Conservation (phyloP, 202 grass and related monocot genomes). For the Carex arenaria region DNA sequence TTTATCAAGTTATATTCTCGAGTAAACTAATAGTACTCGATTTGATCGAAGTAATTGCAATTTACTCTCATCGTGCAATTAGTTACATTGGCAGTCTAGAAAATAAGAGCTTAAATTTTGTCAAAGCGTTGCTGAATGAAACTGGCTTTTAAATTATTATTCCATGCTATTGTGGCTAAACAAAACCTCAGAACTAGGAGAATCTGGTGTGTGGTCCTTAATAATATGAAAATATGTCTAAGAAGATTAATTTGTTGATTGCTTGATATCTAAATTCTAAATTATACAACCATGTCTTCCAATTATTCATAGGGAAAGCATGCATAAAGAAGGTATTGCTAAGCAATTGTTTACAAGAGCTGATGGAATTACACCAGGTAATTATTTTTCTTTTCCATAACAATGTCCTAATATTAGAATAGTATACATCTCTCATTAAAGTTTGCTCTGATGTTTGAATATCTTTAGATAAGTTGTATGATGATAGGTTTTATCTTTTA, state of each 20-base stretch:
- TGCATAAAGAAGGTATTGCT: constrained; percentile 98
- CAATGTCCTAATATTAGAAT: constrained; percentile 1
- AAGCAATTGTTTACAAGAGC: constrained; percentile 98
- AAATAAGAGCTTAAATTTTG: not conserved
- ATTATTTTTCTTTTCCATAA: constrained; percentile 16
- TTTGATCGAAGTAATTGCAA: not conserved
- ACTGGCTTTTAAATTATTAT: not conserved
- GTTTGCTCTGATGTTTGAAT: not conserved
- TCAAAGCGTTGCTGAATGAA: not conserved
- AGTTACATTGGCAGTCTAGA: not conserved
- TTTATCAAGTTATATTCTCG: not conserved
- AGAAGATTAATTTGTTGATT: not conserved
- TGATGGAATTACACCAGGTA: constrained; percentile 99
- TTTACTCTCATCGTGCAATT: not conserved
- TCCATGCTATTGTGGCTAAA: not conserved
- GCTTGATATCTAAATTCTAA: not conserved
- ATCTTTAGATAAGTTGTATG: not conserved
- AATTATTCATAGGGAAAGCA: constrained; percentile 65
- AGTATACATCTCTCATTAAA: not conserved
- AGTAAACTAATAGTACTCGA: not conserved
- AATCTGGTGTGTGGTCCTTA: not conserved
- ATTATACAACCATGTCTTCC: not conserved
- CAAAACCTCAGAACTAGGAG: not conserved
- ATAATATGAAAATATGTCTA: not conserved
- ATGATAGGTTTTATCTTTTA: not conserved